phyloP scores from a whole-genome alignment of 441 rosid genomes.

The Erodium moschatum region DNA sequence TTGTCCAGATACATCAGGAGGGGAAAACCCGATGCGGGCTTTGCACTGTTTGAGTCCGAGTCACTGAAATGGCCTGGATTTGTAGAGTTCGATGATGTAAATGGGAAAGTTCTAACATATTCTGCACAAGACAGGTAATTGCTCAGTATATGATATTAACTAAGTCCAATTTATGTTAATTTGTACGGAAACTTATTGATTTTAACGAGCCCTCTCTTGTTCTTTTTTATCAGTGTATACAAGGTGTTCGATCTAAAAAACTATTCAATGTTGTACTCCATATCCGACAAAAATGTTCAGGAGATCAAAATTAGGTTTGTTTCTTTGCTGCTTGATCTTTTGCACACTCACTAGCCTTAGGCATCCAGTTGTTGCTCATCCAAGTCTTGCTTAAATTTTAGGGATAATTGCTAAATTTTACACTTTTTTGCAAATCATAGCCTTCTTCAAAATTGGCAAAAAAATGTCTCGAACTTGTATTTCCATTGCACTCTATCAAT shows the following conservation, averaged over 20 bases:
- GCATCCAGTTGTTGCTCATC: not conserved
- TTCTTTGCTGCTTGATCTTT: not conserved
- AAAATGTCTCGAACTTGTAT: too few species aligned
- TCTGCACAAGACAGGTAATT: slow-evolving; percentile 63
- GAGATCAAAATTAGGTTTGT: slow-evolving; percentile 55
- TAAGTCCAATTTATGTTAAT: slow-evolving; percentile 10
- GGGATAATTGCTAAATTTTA: too few species aligned
- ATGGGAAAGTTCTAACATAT: slow-evolving; percentile 65
- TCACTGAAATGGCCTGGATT: slow-evolving; percentile 74
- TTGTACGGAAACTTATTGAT: not conserved
- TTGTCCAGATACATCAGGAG: slow-evolving; percentile 45
- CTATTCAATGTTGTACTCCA: slow-evolving; percentile 50
- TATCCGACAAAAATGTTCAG: slow-evolving; percentile 50
- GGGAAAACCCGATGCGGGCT: slow-evolving; percentile 67
- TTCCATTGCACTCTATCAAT: too few species aligned
- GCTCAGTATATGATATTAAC: not conserved
- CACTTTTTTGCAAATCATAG: too few species aligned
- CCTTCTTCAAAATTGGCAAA: too few species aligned
- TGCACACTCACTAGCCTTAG: not conserved
- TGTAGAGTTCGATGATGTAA: slow-evolving; percentile 76
- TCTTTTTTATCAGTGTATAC: slow-evolving; percentile 21
- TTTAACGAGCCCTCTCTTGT: not conserved
- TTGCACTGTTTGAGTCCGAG: slow-evolving; percentile 64
- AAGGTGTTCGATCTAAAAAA: slow-evolving; percentile 60
- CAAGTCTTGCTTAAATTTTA: not conserved